Evolutionary conservation across 2,329 filamentous ascomycete species (phyloP).

Genomic region (Colletotrichum sp.): DNA sequence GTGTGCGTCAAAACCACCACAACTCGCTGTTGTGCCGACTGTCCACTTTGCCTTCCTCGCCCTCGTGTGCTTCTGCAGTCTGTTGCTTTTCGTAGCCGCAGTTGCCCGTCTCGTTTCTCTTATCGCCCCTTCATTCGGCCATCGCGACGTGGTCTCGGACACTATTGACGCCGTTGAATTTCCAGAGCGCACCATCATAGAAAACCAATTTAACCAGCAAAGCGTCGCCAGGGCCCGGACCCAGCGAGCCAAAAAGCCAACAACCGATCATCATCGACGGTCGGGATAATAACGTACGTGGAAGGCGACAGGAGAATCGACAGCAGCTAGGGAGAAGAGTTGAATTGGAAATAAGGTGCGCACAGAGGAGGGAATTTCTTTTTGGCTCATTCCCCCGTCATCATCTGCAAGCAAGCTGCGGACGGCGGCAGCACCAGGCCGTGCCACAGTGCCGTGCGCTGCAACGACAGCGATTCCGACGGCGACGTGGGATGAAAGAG

Average conservation of each 20-base stretch:
- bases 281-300: not conserved
- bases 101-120: not conserved
- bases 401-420: not conserved
- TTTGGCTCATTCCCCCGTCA: not conserved
- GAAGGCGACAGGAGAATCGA: not conserved
- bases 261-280: not conserved
- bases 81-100: not conserved
- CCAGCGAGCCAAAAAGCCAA: not conserved
- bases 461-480: not conserved
- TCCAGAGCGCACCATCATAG: not conserved
- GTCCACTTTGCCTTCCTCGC: not conserved
- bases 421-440: not conserved
- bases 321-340: not conserved
- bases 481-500: slow-evolving; percentile 12
- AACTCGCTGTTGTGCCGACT: not conserved
- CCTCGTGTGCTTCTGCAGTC: not conserved
- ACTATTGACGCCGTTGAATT: slow-evolving; percentile 13
- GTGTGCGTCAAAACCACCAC: not conserved
- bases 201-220: not conserved
- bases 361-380: slow-evolving; percentile 6
- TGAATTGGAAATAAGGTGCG: not conserved
- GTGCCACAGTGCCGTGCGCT: slow-evolving; percentile 2
- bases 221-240: not conserved
- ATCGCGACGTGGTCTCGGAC: not conserved
- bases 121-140: not conserved